Evolutionary conservation across 371 early-diverging fungal species (phyloP).

Genomic region (Syncephalastrum monosporum): DNA sequence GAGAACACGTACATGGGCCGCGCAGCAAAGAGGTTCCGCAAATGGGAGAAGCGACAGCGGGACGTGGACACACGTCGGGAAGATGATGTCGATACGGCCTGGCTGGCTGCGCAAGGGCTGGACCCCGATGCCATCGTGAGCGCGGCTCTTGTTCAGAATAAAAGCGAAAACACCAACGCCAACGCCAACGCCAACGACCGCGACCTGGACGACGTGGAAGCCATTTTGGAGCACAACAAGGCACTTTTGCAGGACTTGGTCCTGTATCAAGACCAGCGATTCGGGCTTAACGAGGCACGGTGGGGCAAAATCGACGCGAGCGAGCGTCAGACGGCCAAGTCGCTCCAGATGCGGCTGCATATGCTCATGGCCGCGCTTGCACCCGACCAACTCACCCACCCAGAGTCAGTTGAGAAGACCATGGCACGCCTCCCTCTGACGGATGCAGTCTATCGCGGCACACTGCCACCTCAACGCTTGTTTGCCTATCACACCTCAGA

Average conservation of each 20-base stretch:
- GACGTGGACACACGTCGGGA: constrained; percentile 9
- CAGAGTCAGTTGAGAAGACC: constrained; percentile 40
- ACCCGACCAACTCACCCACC: constrained; percentile 41
- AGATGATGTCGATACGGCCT: constrained; percentile 31
- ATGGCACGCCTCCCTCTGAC: constrained; percentile 46
- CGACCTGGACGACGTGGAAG: constrained; percentile 12
- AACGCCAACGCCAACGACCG: constrained; percentile 22
- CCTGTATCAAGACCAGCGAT: constrained; percentile 38
- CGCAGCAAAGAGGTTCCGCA: constrained; percentile 30
- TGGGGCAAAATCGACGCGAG: constrained; percentile 25
- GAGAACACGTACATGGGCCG: constrained; percentile 45
- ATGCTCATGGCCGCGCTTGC: constrained; percentile 35
- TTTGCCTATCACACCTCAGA: constrained; percentile 57
- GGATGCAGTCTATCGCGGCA: constrained; percentile 51
- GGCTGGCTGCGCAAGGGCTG: constrained; percentile 41
- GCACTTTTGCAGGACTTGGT: constrained; percentile 30
- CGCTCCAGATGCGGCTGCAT: constrained; percentile 40
- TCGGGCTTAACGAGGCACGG: constrained; percentile 23
- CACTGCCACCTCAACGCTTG: constrained; percentile 51
- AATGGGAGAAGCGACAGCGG: constrained; percentile 26
- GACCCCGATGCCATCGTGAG: constrained; percentile 30
- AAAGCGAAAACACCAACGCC: not conserved
- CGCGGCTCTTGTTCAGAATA: constrained; percentile 16
- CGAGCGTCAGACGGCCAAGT: constrained; percentile 40
- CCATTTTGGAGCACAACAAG: constrained; percentile 29